These are phyloP conservation scores for Acidiella bohemica DNA, from an alignment of 495 filamentous ascomycete species.

Conservation along the genomic window DNA sequence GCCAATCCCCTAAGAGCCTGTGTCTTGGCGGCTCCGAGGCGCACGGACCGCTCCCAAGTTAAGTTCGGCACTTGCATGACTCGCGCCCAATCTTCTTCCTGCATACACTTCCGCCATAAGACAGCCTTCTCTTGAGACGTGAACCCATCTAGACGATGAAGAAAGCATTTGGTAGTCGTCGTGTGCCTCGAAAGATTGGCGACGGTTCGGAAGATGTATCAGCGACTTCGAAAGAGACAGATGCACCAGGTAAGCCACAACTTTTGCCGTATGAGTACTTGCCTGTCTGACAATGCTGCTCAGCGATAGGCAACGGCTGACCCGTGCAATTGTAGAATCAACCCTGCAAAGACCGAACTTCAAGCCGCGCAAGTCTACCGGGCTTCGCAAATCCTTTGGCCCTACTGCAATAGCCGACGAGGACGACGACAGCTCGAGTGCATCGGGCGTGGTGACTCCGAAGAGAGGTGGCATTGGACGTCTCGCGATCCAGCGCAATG, in stretches of 20 bases:
- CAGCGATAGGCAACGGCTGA: neutral
- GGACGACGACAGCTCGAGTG: constrained; percentile 31
- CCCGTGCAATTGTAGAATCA: constrained; percentile 1
- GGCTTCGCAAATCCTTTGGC: constrained; percentile 63
- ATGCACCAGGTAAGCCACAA: neutral
- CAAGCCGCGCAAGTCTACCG: constrained; percentile 49
- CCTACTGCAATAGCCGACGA: constrained; percentile 31
- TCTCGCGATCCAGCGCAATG: constrained; percentile 57
- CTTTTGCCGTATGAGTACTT: neutral
- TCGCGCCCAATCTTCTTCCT: too few species aligned
- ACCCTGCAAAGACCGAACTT: constrained; percentile 13
- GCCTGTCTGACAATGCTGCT: neutral
- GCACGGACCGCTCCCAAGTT: too few species aligned
- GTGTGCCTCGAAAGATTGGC: constrained; percentile 7
- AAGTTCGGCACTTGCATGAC: too few species aligned
- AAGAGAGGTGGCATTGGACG: constrained; percentile 60
- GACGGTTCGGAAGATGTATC: constrained; percentile 3
- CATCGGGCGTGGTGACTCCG: constrained; percentile 38
- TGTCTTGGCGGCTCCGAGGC: too few species aligned
- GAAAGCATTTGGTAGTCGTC: constrained; percentile 1
- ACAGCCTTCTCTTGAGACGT: too few species aligned
- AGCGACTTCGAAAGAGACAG: neutral
- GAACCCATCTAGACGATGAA: too few species aligned
- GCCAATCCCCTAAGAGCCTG: too few species aligned
- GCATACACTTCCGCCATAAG: too few species aligned